Conservation (phyloP, 1,139 yeast genomes). For the Saccharomyces uvarum region DNA sequence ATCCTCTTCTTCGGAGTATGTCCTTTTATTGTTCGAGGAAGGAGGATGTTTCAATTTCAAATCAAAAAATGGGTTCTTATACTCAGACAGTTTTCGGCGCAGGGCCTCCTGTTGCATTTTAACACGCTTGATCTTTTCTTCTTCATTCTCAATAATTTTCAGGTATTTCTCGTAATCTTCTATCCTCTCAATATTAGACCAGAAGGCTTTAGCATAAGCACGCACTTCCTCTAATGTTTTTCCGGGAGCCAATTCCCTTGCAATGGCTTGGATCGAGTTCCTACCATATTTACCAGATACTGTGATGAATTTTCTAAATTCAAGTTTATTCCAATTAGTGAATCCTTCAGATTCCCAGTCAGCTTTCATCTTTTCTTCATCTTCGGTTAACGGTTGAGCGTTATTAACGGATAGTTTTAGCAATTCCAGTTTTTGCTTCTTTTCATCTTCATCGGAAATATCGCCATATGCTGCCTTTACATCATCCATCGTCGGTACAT, state of each 20-base stretch:
- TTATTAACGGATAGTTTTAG: slow-evolving; percentile 57
- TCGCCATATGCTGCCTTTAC: slow-evolving; percentile 37
- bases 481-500: slow-evolving; percentile 30
- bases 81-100: slow-evolving; percentile 54
- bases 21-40: slow-evolving; percentile 50
- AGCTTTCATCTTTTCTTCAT: slow-evolving; percentile 52
- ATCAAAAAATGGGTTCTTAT: slow-evolving; percentile 58
- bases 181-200: slow-evolving; percentile 56
- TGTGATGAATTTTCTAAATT: slow-evolving; percentile 58
- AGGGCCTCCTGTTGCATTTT: slow-evolving; percentile 60
- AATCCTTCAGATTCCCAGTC: slow-evolving; percentile 52
- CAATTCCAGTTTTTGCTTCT: slow-evolving; percentile 44
- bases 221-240: slow-evolving; percentile 63
- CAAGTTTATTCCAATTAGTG: slow-evolving; percentile 63
- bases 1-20: slow-evolving; percentile 69
- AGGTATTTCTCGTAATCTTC: slow-evolving; percentile 68
- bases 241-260: slow-evolving; percentile 50
- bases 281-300: slow-evolving; percentile 62
- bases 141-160: slow-evolving; percentile 66
- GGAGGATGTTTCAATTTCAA: slow-evolving; percentile 54
- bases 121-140: slow-evolving; percentile 52
- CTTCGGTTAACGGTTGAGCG: slow-evolving; percentile 60
- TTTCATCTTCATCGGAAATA: slow-evolving; percentile 32
- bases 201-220: slow-evolving; percentile 58
- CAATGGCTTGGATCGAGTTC: slow-evolving; percentile 51